These are phyloP conservation scores for Calonectria honghensis DNA, from an alignment of 2,329 filamentous ascomycete genomes.

Conservation along the genomic window DNA sequence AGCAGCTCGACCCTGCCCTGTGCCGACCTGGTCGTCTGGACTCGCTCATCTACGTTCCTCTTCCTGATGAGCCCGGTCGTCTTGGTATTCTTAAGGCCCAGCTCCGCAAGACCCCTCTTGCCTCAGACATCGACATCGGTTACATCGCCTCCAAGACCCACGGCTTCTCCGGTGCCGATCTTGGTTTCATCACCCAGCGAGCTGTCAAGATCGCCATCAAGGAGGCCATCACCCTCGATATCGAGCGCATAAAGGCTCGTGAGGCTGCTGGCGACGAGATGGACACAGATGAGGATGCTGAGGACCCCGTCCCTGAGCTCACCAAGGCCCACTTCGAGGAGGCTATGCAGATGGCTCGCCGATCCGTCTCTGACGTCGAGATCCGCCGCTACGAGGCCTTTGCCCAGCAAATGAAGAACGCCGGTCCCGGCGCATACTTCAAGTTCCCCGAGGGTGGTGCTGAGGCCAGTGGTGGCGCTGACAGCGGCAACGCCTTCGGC, in stretches of 20 bases:
- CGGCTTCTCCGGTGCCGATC: conserved; percentile 99
- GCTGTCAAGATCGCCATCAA: conserved; percentile 99
- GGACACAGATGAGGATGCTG: conserved; percentile 79
- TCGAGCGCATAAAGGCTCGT: conserved; percentile 91
- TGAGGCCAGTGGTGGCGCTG: conserved; percentile 77
- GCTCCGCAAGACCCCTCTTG: conserved; percentile 97
- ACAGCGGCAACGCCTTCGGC: conserved; percentile 81
- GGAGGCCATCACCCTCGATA: conserved; percentile 91
- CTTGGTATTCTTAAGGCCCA: conserved; percentile 94
- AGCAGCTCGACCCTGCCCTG: conserved; percentile 98
- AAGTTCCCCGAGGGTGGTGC: conserved; percentile 88
- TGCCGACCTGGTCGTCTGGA: conserved; percentile 99
- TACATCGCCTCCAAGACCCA: conserved; percentile 98
- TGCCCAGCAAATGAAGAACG: conserved; percentile 99
- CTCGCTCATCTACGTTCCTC: conserved; percentile 97
- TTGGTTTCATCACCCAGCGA: conserved; percentile 98
- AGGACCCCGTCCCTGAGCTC: conserved; percentile 96
- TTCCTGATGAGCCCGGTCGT: conserved; percentile 94
- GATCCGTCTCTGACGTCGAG: conserved; percentile 96
- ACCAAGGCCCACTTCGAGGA: conserved; percentile 99
- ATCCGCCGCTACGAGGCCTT: conserved; percentile 99
- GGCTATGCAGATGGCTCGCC: conserved; percentile 95
- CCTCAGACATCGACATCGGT: conserved; percentile 88
- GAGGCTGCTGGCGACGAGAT: conserved; percentile 91
- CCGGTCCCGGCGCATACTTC: conserved; percentile 96